Evolutionary conservation across 2,329 filamentous ascomycete genomes (phyloP).

Genomic region (Dactylellina drechsleri): DNA sequence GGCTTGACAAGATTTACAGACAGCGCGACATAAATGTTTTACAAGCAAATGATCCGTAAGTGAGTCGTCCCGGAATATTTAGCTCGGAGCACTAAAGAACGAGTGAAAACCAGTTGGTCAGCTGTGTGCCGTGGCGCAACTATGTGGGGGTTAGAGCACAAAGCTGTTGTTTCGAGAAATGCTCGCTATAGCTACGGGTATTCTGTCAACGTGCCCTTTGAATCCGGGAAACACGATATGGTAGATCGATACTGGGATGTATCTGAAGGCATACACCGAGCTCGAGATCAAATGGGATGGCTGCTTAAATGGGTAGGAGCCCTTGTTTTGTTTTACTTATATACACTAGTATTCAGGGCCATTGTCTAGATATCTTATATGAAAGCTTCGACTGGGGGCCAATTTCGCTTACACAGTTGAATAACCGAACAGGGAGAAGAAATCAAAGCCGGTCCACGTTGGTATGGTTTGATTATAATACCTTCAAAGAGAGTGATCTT

Average conservation of each 20-base stretch:
- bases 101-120: slow-evolving; percentile 6
- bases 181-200: slow-evolving; percentile 19
- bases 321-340: background rate
- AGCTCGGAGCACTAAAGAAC: background rate
- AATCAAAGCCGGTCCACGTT: background rate
- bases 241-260: slow-evolving; percentile 4
- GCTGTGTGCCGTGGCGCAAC: slow-evolving; percentile 21
- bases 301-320: slow-evolving; percentile 9
- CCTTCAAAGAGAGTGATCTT: background rate
- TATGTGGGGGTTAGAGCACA: slow-evolving; percentile 10
- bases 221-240: background rate
- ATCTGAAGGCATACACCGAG: background rate
- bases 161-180: background rate
- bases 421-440: slow-evolving; percentile 1
- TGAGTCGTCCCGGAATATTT: background rate
- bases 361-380: too few species aligned
- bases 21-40: slow-evolving; percentile 12
- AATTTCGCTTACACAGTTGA: background rate
- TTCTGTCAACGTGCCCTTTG: background rate
- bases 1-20: slow-evolving; percentile 11
- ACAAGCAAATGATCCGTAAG: slow-evolving; percentile 9
- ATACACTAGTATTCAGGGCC: too few species aligned
- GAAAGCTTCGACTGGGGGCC: too few species aligned
- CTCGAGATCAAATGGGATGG: slow-evolving; percentile 11
- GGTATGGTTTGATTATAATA: background rate